Evolutionary conservation across 257 asterid species (phyloP).

Genomic region (Solanum rostratum): DNA sequence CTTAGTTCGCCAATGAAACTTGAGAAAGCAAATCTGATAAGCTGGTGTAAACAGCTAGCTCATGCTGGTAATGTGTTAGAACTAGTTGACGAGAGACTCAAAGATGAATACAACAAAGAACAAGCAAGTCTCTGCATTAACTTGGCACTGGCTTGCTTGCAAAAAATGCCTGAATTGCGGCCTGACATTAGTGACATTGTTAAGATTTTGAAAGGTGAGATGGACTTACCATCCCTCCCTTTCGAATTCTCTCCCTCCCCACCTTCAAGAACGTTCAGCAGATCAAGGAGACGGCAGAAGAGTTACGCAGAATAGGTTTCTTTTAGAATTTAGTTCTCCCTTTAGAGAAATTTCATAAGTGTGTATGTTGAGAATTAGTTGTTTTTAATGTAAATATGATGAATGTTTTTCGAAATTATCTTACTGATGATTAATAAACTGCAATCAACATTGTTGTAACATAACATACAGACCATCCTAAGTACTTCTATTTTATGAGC

Average conservation of each 20-base stretch:
- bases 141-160: constrained; percentile 84
- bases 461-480: neutral
- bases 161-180: constrained; percentile 73
- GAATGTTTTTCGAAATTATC: neutral
- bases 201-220: constrained; percentile 67
- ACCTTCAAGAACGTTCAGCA: constrained; percentile 39
- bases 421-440: neutral
- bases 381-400: neutral
- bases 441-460: neutral
- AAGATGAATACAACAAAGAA: constrained; percentile 42
- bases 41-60: constrained; percentile 83
- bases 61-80: constrained; percentile 56
- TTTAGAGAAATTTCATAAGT: neutral
- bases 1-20: constrained; percentile 90
- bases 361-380: neutral
- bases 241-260: constrained; percentile 94
- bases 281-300: constrained; percentile 48
- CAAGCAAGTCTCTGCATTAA: constrained; percentile 71
- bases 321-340: neutral
- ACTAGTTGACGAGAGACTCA: constrained; percentile 61
- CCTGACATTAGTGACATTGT: constrained; percentile 76
- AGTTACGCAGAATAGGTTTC: constrained; percentile 22
- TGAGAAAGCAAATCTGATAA: constrained; percentile 72
- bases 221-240: constrained; percentile 59
- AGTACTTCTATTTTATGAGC: neutral